Conservation (phyloP, 2,329 filamentous ascomycete genomes). For the Fusarium tanahbumbuense region DNA sequence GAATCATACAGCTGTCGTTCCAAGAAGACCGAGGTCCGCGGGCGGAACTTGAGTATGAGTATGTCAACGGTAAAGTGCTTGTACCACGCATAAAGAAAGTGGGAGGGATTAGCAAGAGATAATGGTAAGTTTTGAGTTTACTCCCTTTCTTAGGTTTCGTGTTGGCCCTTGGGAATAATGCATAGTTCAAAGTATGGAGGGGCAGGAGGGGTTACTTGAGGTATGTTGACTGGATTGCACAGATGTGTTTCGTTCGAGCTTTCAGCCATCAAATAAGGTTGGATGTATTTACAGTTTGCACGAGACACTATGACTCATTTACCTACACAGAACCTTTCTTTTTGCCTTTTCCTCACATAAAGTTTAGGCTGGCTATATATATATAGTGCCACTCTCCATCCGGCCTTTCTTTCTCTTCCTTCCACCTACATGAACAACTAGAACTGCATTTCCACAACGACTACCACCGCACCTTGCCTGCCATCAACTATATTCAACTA, state of each 20-base stretch:
- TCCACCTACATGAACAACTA: neutral
- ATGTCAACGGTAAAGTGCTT: slow-evolving; percentile 1
- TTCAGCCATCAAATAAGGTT: neutral
- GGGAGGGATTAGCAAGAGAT: neutral
- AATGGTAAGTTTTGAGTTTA: neutral
- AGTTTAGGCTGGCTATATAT: neutral
- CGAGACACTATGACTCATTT: neutral
- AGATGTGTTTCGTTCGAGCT: neutral
- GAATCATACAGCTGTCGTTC: slow-evolving; percentile 13
- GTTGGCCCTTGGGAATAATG: neutral
- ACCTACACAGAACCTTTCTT: rapidly evolving
- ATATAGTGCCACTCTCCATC: neutral
- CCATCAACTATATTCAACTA: neutral
- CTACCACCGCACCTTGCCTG: neutral
- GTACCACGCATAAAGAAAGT: neutral
- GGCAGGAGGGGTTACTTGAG: neutral
- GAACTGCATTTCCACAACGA: neutral
- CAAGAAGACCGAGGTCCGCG: slow-evolving; percentile 3
- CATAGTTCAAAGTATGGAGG: neutral
- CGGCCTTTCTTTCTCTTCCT: neutral
- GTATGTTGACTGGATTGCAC: neutral
- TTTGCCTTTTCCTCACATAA: neutral
- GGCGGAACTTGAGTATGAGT: slow-evolving; percentile 24
- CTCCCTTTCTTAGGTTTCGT: neutral
- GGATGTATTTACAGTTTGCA: rapidly evolving